Conservation (phyloP, 495 filamentous ascomycete genomes). For the Trichoderma reesei region DNA sequence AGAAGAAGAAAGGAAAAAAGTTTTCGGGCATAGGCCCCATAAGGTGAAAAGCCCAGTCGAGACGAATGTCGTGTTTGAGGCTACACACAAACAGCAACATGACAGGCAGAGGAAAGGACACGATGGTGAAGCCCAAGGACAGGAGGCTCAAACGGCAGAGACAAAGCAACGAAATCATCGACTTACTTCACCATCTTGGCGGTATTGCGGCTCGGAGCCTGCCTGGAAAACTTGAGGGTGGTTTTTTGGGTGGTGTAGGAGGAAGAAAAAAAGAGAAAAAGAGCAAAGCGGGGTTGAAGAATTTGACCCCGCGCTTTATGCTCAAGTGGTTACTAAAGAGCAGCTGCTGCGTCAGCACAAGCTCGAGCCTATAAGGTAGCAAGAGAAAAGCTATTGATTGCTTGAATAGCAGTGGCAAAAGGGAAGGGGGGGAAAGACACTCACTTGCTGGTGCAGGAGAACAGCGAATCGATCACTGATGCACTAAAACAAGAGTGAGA, state of each 20-base stretch:
- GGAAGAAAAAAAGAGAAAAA: slow-evolving; percentile 8
- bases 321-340: background rate
- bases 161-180: no score
- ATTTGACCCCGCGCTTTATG: slow-evolving; percentile 11
- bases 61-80: no score
- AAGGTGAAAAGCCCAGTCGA: no score
- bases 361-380: background rate
- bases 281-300: slow-evolving; percentile 13
- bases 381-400: background rate
- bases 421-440: no score
- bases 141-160: background rate
- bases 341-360: slow-evolving; percentile 3
- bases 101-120: background rate
- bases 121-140: background rate
- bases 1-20: background rate
- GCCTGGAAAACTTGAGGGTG: slow-evolving; percentile 18
- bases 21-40: no score
- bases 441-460: no score
- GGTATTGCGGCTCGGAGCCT: slow-evolving; percentile 42
- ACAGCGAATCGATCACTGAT: background rate
- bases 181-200: slow-evolving; percentile 99
- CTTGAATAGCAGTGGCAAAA: no score
- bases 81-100: no score
- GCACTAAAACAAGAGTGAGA: background rate
- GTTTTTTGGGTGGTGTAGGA: slow-evolving; percentile 12